These are phyloP conservation scores for Begonia fuchsioides DNA, from an alignment of 306 rosid species.

Conservation along the genomic window DNA sequence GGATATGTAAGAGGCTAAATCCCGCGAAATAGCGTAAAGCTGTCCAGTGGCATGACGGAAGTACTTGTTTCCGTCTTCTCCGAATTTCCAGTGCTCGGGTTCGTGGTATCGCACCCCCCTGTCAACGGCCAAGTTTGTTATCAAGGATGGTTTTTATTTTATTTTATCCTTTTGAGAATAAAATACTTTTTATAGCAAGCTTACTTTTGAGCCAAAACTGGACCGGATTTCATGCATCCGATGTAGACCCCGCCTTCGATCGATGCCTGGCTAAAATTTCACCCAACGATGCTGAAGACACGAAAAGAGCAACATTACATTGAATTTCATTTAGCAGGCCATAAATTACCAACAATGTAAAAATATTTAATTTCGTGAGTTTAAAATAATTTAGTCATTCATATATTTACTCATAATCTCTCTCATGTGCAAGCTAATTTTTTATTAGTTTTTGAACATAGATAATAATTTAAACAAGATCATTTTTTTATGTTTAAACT, in stretches of 20 bases:
- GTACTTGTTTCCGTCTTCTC: constrained; percentile 48
- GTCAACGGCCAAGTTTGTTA: constrained; percentile 3
- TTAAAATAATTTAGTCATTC: too few relatives aligned
- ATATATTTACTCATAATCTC: too few relatives aligned
- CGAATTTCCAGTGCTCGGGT: constrained; percentile 52
- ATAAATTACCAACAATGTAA: too few relatives aligned
- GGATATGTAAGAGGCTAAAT: constrained; percentile 35
- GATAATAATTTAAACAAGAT: too few relatives aligned
- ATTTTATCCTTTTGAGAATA: not conserved
- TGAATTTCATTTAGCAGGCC: not conserved
- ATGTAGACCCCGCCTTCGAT: constrained; percentile 29
- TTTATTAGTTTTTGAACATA: too few relatives aligned
- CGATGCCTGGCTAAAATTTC: constrained; percentile 40
- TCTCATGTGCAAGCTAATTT: too few relatives aligned
- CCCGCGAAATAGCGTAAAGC: constrained; percentile 41
- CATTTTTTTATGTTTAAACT: too few relatives aligned
- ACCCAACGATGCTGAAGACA: constrained; percentile 33
- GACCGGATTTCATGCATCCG: constrained; percentile 60
- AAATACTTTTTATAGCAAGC: not conserved
- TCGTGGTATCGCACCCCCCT: constrained; percentile 53
- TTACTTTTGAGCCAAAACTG: constrained; percentile 47
- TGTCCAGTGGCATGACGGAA: constrained; percentile 59
- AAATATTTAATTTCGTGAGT: too few relatives aligned
- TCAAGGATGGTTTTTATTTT: not conserved
- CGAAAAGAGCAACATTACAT: not conserved